These are phyloP conservation scores for Haplosporangium sp. DNA, from an alignment of 371 early-diverging fungal species.

Conservation along the genomic window DNA sequence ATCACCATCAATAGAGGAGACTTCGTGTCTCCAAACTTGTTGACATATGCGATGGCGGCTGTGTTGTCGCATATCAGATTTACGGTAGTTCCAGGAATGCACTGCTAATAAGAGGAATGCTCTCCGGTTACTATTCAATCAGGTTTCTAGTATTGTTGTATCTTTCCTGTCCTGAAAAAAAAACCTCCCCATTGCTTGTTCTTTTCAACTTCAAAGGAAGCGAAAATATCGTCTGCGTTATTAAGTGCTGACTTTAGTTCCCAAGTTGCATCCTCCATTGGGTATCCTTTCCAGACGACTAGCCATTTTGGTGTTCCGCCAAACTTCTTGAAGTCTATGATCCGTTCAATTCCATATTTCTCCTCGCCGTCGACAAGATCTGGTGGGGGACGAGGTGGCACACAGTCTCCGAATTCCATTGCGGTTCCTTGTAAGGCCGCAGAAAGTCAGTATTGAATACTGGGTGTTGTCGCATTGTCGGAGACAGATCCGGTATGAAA, in stretches of 20 bases:
- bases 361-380: slow-evolving; percentile 10
- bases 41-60: too few relatives aligned
- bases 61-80: too few relatives aligned
- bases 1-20: too few relatives aligned
- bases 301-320: slow-evolving; percentile 4
- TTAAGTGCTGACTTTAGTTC: background rate
- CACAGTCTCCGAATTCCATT: background rate
- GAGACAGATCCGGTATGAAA: background rate
- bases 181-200: background rate
- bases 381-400: slow-evolving; percentile 5
- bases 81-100: too few relatives aligned
- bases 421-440: background rate
- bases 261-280: slow-evolving; percentile 7
- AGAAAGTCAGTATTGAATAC: background rate
- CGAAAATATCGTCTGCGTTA: background rate
- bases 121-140: too few relatives aligned
- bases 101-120: too few relatives aligned
- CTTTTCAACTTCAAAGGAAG: slow-evolving; percentile 6
- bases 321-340: background rate
- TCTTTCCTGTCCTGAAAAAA: slow-evolving; percentile 15
- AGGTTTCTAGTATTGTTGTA: too few relatives aligned
- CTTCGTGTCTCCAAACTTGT: too few relatives aligned
- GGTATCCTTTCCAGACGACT: slow-evolving; percentile 14
- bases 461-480: background rate
- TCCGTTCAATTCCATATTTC: slow-evolving; percentile 9